phyloP scores from a whole-genome alignment of 495 filamentous ascomycete genomes.

The Penicillium daleae region DNA sequence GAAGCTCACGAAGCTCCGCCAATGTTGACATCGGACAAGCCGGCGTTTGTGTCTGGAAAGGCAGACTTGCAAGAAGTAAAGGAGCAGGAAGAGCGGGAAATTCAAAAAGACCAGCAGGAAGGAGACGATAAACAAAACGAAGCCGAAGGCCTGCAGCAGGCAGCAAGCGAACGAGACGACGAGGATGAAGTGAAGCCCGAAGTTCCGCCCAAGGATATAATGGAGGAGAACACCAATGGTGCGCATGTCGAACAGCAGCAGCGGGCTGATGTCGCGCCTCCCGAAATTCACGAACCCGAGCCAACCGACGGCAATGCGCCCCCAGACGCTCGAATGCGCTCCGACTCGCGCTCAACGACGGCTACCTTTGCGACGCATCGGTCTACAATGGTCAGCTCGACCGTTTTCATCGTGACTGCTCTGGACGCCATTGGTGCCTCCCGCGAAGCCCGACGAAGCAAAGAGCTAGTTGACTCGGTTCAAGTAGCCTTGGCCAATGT shows the following conservation, averaged over 20 bases:
- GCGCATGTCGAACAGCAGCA: slow-evolving; percentile 12
- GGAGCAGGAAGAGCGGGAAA: slow-evolving; percentile 27
- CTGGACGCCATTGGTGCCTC: slow-evolving; percentile 87
- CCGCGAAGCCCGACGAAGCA: slow-evolving; percentile 82
- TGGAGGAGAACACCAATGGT: slow-evolving; percentile 11
- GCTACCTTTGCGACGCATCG: slow-evolving; percentile 56
- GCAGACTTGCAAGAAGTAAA: slow-evolving; percentile 36
- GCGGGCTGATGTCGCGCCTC: slow-evolving; percentile 18
- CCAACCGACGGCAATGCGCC: slow-evolving; percentile 34
- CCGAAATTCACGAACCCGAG: slow-evolving; percentile 33
- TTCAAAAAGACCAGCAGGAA: slow-evolving; percentile 19
- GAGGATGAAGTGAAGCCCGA: slow-evolving; percentile 26
- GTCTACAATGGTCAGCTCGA: slow-evolving; percentile 76
- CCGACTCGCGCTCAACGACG: slow-evolving; percentile 63
- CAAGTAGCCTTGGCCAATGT: slow-evolving; percentile 82
- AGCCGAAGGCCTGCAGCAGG: slow-evolving; percentile 17
- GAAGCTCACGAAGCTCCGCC: slow-evolving; percentile 30
- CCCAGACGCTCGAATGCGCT: slow-evolving; percentile 46
- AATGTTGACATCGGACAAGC: slow-evolving; percentile 37
- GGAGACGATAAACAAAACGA: slow-evolving; percentile 20
- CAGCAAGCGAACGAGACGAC: slow-evolving; percentile 7
- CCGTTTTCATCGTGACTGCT: slow-evolving; percentile 91
- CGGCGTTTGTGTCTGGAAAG: slow-evolving; percentile 33
- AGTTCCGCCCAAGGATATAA: slow-evolving; percentile 30
- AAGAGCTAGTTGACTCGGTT: slow-evolving; percentile 76